Conservation (phyloP, 495 filamentous ascomycete species). For the Recurvomyces mirabilis region DNA sequence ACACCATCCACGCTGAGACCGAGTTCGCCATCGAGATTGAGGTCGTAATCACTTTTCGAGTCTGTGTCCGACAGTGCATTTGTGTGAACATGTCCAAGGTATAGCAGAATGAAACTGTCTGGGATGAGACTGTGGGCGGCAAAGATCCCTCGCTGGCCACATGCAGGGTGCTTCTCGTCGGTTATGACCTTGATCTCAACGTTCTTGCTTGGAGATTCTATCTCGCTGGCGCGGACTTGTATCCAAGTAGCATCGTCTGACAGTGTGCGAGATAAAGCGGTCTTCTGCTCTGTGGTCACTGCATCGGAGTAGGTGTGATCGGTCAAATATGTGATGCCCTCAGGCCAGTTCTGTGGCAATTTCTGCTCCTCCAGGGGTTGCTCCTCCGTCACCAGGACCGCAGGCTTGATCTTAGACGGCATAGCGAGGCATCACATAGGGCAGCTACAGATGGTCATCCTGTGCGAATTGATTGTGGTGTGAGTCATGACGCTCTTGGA, state of each 20-base stretch:
- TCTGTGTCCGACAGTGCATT: conserved; percentile 31
- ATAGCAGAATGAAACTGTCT: conserved; percentile 49
- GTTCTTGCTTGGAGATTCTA: conserved; percentile 29
- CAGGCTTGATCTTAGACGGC: no score
- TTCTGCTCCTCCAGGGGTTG: no score
- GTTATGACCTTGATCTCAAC: conserved; percentile 46
- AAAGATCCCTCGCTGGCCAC: conserved; percentile 55
- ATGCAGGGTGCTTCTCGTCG: conserved; percentile 47
- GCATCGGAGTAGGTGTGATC: conserved; percentile 39
- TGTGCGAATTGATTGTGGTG: no score
- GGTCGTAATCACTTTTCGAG: conserved; percentile 51
- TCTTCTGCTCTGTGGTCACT: conserved; percentile 23
- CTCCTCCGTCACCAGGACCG: no score
- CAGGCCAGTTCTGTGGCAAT: conserved; percentile 43
- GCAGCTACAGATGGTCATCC: no score
- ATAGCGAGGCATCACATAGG: no score
- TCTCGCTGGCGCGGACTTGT: conserved; percentile 25
- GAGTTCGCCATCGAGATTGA: conserved; percentile 47
- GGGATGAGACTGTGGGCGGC: conserved; percentile 46
- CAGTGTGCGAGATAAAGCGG: conserved; percentile 23
- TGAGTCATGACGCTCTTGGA: no score
- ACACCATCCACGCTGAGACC: conserved; percentile 55
- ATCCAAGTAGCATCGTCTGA: conserved; percentile 18
- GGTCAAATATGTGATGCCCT: conserved; percentile 41
- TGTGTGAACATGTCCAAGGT: conserved; percentile 51